phyloP scores from a whole-genome alignment of 2,329 filamentous ascomycete species.

The Alternaria alternata region DNA sequence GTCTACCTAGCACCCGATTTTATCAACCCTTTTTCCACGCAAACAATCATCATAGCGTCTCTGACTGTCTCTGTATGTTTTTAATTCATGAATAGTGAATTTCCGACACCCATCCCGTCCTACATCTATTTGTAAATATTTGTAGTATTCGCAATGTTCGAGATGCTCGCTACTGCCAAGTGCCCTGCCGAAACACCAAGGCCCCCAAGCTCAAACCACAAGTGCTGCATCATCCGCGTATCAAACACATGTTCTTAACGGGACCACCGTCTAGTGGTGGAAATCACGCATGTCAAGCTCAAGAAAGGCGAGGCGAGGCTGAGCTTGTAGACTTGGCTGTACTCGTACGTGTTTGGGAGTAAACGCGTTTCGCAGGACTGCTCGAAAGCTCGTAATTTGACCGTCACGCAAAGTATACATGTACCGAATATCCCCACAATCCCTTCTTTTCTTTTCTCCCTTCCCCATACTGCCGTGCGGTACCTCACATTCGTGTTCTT shows the following conservation, averaged over 20 bases:
- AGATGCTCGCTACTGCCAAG: slow-evolving; percentile 24
- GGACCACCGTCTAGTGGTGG: neutral
- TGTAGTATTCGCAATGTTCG: neutral
- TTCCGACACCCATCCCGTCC: too few relatives aligned
- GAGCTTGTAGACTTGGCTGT: slow-evolving; percentile 35
- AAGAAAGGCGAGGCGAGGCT: slow-evolving; percentile 15
- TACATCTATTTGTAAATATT: neutral
- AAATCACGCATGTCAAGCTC: slow-evolving; percentile 25
- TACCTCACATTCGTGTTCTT: neutral
- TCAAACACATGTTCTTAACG: slow-evolving; percentile 28
- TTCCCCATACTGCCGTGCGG: slow-evolving; percentile 17
- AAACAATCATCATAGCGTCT: neutral
- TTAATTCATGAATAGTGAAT: too few relatives aligned
- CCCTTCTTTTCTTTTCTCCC: slow-evolving; percentile 9
- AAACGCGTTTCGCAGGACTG: slow-evolving; percentile 5
- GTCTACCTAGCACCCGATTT: neutral
- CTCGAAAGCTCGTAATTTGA: neutral
- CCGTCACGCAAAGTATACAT: neutral
- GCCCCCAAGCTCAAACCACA: slow-evolving; percentile 31
- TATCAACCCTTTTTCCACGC: neutral
- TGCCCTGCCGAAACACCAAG: slow-evolving; percentile 35
- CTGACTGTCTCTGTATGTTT: neutral
- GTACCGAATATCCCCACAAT: neutral
- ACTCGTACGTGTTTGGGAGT: slow-evolving; percentile 7
- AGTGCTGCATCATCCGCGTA: slow-evolving; percentile 35